phyloP scores from a whole-genome alignment of 192 early-diverging fungal genomes.

The Dissophora ornata region DNA sequence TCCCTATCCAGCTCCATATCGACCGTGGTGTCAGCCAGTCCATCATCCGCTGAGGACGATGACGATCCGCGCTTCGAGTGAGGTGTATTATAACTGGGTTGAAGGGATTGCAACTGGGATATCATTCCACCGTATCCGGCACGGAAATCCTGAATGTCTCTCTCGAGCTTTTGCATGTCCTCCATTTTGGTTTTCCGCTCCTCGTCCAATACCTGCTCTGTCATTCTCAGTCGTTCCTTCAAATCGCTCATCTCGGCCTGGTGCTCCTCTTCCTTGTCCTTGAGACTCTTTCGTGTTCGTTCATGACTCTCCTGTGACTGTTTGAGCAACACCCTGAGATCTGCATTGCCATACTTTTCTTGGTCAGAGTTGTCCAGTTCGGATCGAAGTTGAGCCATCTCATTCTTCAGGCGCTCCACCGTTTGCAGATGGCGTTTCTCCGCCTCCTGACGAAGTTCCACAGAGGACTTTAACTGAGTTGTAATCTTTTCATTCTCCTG shows the following conservation, averaged over 20 bases:
- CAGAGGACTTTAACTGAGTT: constrained; percentile 42
- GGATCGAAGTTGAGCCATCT: constrained; percentile 26
- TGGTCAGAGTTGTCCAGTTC: constrained; percentile 39
- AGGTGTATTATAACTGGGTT: constrained; percentile 1
- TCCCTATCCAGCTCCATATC: constrained; percentile 41
- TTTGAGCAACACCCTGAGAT: constrained; percentile 24
- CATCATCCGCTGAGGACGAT: constrained; percentile 42
- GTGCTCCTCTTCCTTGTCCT: constrained; percentile 53
- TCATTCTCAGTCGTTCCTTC: constrained; percentile 28
- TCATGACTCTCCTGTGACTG: constrained; percentile 31
- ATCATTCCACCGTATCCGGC: constrained; percentile 42
- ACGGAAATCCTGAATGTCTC: constrained; percentile 41
- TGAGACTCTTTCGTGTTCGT: constrained; percentile 17
- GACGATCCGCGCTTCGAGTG: constrained; percentile 36
- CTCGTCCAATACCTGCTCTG: constrained; percentile 35
- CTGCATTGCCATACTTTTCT: constrained; percentile 36
- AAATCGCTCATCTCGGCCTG: constrained; percentile 30
- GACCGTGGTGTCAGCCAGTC: constrained; percentile 40
- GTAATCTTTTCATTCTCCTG: constrained; percentile 50
- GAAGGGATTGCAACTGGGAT: constrained; percentile 17
- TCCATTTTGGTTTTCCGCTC: constrained; percentile 39
- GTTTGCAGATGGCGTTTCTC: constrained; percentile 49
- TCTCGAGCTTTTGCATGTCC: constrained; percentile 42
- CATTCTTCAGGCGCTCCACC: constrained; percentile 30
- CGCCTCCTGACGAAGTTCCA: constrained; percentile 46